Evolutionary conservation across 352 stramenopile genomes (phyloP), one percentile per base, ranked within the genome.

Genomic region (Phytophthora agathidicida): DNA sequence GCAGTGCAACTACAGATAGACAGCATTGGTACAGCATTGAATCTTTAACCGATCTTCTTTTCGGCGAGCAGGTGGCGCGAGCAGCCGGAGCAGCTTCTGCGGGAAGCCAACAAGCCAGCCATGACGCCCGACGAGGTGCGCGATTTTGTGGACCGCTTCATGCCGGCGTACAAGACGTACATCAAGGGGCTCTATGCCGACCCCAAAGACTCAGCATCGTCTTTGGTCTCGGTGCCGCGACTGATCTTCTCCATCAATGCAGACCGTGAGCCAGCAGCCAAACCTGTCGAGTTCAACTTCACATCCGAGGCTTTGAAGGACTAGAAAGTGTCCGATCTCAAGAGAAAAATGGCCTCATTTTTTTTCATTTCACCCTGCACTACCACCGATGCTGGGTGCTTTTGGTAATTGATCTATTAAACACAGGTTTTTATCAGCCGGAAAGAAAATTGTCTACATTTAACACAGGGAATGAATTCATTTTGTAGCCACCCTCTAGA

Each of bases 101-200:
- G 86, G 7, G 60, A 65, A 19, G 70, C 79, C 4, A 75, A 67
- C 27, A 91, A 89, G 36, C 75, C 82, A 36, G 82, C 80, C 13
- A 73, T 94, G 49, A 85, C 77, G 3, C 36, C 70, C 10, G 69
- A 73, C 27, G 65, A 94, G 60, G 82, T 96, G 37, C 74, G 75
- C 26, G 84, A 93, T 68, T 96, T 96, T 65, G 81, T 96, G 35
- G 82, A 94, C 51, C 84, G 88, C 57, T 96, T 91, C 61, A 92
- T 96, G 82, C 86, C 88, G 10, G 70, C 80, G 20, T 96, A 96
- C 70, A 68, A 85, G 26, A 67, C 75, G 8, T 96, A 94, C 49
- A 50, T 93, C 13, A 53, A 65, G 13, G 59, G 28, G 0, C 65
- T 96, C 32, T 94, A 96, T 70, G 60, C 46, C 11, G 62, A 71